These are phyloP conservation scores for Cyberlindnera maritima DNA, from an alignment of 805 yeast species.

Conservation along the genomic window DNA sequence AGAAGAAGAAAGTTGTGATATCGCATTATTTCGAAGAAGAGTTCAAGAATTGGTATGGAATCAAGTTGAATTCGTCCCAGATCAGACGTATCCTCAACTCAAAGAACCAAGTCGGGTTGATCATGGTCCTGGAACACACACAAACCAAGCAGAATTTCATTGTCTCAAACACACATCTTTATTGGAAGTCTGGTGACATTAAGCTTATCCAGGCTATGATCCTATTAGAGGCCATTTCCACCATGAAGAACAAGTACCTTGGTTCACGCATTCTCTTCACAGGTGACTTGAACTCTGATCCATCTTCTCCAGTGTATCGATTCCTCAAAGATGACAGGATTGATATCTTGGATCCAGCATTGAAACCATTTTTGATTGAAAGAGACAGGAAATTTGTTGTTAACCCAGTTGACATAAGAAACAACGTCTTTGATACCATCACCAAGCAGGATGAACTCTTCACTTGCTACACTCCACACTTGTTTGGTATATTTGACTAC, in stretches of 20 bases:
- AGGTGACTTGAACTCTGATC: slow-evolving; percentile 57
- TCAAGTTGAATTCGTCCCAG: slow-evolving; percentile 15
- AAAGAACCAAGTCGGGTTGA: slow-evolving; percentile 57
- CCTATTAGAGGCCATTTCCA: slow-evolving; percentile 34
- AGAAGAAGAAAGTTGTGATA: slow-evolving; percentile 34
- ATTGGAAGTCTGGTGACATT: slow-evolving; percentile 58
- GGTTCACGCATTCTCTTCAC: slow-evolving; percentile 40
- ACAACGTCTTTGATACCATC: slow-evolving; percentile 30
- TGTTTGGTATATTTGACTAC: slow-evolving; percentile 55
- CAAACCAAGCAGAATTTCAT: slow-evolving; percentile 38
- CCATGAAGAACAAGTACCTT: slow-evolving; percentile 30
- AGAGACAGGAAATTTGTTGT: slow-evolving; percentile 28
- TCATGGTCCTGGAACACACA: slow-evolving; percentile 47
- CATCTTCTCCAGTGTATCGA: slow-evolving; percentile 47
- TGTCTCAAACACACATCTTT: slow-evolving; percentile 58
- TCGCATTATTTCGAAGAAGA: slow-evolving; percentile 19
- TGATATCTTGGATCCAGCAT: slow-evolving; percentile 24
- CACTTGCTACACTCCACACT: slow-evolving; percentile 48
- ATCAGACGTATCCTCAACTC: slow-evolving; percentile 34
- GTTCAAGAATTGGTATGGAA: slow-evolving; percentile 11
- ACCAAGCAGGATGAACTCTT: slow-evolving; percentile 18
- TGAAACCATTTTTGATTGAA: slow-evolving; percentile 20
- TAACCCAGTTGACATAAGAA: slow-evolving; percentile 30
- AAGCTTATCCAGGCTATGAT: slow-evolving; percentile 52
- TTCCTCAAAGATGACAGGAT: slow-evolving; percentile 36